Evolutionary conservation across 2,329 filamentous ascomycete species (phyloP).

Genomic region (Penicillium occitanis): DNA sequence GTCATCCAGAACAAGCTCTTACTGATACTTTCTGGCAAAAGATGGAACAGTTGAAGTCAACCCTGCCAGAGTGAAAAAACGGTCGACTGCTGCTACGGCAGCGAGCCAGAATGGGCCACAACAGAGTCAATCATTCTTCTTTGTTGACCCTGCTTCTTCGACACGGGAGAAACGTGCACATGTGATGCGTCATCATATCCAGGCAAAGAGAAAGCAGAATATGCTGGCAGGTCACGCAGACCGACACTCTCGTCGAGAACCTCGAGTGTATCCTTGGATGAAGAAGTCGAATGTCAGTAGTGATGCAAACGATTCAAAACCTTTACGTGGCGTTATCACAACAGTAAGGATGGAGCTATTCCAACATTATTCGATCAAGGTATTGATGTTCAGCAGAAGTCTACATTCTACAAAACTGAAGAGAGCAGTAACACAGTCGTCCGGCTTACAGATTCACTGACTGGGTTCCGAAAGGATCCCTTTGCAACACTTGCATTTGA

Average conservation of each 20-base stretch:
- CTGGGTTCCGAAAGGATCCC: slow-evolving; percentile 35
- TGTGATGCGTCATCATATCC: slow-evolving; percentile 48
- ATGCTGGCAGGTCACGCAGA: slow-evolving; percentile 28
- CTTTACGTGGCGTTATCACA: background rate
- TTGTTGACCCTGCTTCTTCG: slow-evolving; percentile 42
- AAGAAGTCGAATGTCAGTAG: slow-evolving; percentile 22
- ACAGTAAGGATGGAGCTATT: background rate
- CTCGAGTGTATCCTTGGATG: slow-evolving; percentile 30
- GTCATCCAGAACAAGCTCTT: background rate
- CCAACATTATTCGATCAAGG: background rate
- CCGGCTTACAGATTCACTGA: slow-evolving; percentile 24
- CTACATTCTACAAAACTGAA: background rate
- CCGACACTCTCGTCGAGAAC: slow-evolving; percentile 22
- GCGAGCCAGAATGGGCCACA: background rate
- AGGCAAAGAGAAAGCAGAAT: slow-evolving; percentile 40
- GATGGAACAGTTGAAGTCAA: slow-evolving; percentile 10
- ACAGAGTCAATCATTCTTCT: slow-evolving; percentile 41
- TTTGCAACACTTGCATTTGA: slow-evolving; percentile 33
- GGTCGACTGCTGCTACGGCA: slow-evolving; percentile 24
- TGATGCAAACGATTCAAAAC: slow-evolving; percentile 10
- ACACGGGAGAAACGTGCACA: slow-evolving; percentile 45
- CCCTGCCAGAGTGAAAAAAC: slow-evolving; percentile 31
- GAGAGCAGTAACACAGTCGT: background rate
- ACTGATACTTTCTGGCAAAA: slow-evolving; percentile 2
- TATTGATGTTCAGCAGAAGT: slow-evolving; percentile 3